A percentile compares a stretch with the other conserved stretches of the same genome.
phyloP scores from a whole-genome alignment of 1,139 yeast genomes.

The Suhomyces bokatorum region DNA sequence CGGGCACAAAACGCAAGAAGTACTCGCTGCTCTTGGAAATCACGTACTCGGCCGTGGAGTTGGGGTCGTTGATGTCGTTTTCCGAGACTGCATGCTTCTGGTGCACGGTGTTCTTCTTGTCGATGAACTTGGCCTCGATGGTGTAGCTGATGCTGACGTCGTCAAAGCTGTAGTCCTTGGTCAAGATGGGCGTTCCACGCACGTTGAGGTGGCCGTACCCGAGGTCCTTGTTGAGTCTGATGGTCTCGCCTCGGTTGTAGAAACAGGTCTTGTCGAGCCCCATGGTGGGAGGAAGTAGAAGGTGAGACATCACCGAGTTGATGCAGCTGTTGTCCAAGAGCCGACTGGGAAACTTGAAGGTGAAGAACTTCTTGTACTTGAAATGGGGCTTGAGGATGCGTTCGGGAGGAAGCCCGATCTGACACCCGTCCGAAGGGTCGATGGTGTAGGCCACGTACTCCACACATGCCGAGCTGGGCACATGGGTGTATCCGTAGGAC shows the following conservation, averaged over 20 bases:
- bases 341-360: conserved; percentile 60
- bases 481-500: conserved; percentile 41
- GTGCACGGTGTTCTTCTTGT: conserved; percentile 30
- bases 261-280: conserved; percentile 55
- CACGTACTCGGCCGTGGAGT: conserved; percentile 35
- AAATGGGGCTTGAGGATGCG: conserved; percentile 51
- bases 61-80: conserved; percentile 42
- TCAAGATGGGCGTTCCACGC: conserved; percentile 46
- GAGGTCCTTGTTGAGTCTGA: conserved; percentile 42
- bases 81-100: conserved; percentile 33
- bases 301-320: conserved; percentile 53
- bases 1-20: conserved; percentile 44
- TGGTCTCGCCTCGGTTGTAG: conserved; percentile 34
- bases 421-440: conserved; percentile 50
- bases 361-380: conserved; percentile 61
- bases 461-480: conserved; percentile 54
- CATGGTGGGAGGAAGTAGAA: conserved; percentile 63
- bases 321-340: conserved; percentile 59
- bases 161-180: conserved; percentile 45
- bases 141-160: conserved; percentile 45
- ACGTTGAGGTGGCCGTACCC: conserved; percentile 45
- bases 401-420: conserved; percentile 53
- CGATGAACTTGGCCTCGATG: conserved; percentile 47
- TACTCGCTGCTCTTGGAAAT: conserved; percentile 41
- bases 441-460: conserved; percentile 44